phyloP scores from a whole-genome alignment of 768 basidiomycete genomes.

The Lactarius vividus region DNA sequence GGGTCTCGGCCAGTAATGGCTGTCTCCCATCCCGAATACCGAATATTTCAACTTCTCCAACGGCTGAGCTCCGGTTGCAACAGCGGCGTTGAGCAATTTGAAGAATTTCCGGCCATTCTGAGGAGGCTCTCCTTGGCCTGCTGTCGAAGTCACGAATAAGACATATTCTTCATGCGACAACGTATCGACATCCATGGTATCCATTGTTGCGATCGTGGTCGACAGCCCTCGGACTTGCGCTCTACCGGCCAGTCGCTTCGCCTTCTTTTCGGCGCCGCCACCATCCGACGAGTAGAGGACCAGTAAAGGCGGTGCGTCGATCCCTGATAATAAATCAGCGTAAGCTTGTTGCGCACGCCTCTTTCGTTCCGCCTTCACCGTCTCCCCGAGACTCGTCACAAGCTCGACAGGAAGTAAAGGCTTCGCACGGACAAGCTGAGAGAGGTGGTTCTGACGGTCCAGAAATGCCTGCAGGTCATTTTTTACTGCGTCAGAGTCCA shows the following conservation, averaged over 20 bases:
- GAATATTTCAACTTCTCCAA: slow-evolving; percentile 67
- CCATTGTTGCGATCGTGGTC: slow-evolving; percentile 70
- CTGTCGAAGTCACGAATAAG: slow-evolving; percentile 84
- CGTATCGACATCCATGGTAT: slow-evolving; percentile 74
- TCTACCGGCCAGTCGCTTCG: slow-evolving; percentile 80
- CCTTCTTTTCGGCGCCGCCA: slow-evolving; percentile 91
- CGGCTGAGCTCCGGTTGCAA: slow-evolving; percentile 53
- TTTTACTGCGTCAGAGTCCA: slow-evolving; percentile 94
- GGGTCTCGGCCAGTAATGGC: slow-evolving; percentile 97
- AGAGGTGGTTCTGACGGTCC: slow-evolving; percentile 94
- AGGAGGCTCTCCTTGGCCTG: slow-evolving; percentile 96
- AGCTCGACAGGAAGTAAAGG: slow-evolving; percentile 81
- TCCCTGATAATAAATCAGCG: slow-evolving; percentile 72
- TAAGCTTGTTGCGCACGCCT: slow-evolving; percentile 80
- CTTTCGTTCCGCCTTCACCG: slow-evolving; percentile 78
- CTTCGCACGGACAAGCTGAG: slow-evolving; percentile 80
- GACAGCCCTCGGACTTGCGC: slow-evolving; percentile 86
- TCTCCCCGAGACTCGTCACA: slow-evolving; percentile 81
- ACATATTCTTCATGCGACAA: slow-evolving; percentile 66
- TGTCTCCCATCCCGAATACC: slow-evolving; percentile 96
- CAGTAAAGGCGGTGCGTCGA: slow-evolving; percentile 86
- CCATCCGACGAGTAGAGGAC: slow-evolving; percentile 94
- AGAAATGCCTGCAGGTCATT: slow-evolving; percentile 91
- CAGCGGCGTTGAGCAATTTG: slow-evolving; percentile 75
- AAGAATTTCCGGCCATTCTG: slow-evolving; percentile 92